Evolutionary conservation across 2,329 filamentous ascomycete genomes (phyloP).

Genomic region (Dactylellina drechsleri): DNA sequence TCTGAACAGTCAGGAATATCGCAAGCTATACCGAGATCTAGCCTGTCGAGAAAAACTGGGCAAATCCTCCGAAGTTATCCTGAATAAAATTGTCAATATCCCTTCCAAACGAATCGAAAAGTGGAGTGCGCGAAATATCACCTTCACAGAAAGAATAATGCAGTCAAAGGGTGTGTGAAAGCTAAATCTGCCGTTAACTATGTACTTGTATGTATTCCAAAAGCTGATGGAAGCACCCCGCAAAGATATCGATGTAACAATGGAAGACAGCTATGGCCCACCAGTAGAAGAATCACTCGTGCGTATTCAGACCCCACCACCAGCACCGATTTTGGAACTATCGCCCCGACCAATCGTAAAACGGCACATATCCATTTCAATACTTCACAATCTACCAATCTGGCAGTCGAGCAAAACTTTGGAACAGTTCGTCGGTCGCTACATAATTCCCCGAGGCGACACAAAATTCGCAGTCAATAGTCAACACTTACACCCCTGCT

Average conservation of each 20-base stretch:
- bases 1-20: no score
- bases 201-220: not conserved
- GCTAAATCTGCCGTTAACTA: not conserved
- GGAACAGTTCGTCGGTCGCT: not conserved
- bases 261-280: not conserved
- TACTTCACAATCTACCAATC: conserved; percentile 16
- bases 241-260: not conserved
- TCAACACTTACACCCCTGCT: not conserved
- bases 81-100: conserved; percentile 5
- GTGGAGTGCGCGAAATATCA: conserved; percentile 27
- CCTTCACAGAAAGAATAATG: conserved; percentile 17
- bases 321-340: no score
- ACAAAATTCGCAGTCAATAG: conserved; percentile 1
- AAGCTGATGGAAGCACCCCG: not conserved
- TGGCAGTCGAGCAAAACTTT: conserved; percentile 9
- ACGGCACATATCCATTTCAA: conserved; percentile 1
- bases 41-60: not conserved
- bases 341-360: not conserved
- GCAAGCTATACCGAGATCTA: not conserved
- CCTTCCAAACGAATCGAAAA: not conserved
- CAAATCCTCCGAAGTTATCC: conserved; percentile 9
- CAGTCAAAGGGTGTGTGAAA: conserved; percentile 1
- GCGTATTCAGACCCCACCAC: not conserved
- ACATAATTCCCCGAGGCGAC: not conserved
- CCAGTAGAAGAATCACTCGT: not conserved